Evolutionary conservation across 2,329 filamentous ascomycete genomes (phyloP).

Genomic region (Phaeomoniella chlamydospora): DNA sequence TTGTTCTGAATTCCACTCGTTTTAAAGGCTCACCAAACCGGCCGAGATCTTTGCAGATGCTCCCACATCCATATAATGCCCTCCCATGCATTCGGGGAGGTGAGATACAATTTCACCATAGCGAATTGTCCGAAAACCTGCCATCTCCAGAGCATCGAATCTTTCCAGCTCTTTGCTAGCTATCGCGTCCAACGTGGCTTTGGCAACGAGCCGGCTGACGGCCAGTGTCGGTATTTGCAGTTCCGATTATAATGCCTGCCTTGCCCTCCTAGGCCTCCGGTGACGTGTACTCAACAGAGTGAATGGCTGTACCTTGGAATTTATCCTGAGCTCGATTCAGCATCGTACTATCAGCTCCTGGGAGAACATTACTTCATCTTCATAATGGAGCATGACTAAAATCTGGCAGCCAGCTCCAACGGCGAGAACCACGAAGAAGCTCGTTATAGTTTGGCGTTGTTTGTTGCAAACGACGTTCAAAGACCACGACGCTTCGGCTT

Average conservation of each 20-base stretch:
- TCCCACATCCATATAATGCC: constrained; percentile 34
- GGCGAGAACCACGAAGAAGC: constrained; percentile 17
- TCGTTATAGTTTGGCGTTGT: constrained; percentile 9
- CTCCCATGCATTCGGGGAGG: constrained; percentile 27
- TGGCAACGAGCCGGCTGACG: constrained; percentile 16
- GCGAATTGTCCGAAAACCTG: constrained; percentile 27
- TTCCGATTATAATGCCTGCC: constrained; percentile 29
- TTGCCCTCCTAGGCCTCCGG: constrained; percentile 22
- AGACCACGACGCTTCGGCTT: constrained; percentile 21
- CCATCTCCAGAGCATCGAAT: constrained; percentile 25
- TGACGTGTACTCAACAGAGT: constrained; percentile 20
- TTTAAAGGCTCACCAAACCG: too few species aligned
- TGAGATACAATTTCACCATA: constrained; percentile 20
- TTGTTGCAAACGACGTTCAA: constrained; percentile 15
- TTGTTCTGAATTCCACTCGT: too few species aligned
- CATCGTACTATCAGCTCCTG: too few species aligned
- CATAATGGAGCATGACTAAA: constrained; percentile 13
- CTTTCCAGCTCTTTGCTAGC: constrained; percentile 19
- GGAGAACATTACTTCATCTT: constrained; percentile 17
- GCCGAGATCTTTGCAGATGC: constrained; percentile 22
- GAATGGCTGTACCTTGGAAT: constrained; percentile 20
- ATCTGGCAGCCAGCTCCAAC: constrained; percentile 16
- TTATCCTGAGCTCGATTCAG: too few species aligned
- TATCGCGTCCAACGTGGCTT: constrained; percentile 12
- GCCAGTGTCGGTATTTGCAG: constrained; percentile 27